Conservation (phyloP, 2,329 filamentous ascomycete species). For the Talaromyces rugulosus region DNA sequence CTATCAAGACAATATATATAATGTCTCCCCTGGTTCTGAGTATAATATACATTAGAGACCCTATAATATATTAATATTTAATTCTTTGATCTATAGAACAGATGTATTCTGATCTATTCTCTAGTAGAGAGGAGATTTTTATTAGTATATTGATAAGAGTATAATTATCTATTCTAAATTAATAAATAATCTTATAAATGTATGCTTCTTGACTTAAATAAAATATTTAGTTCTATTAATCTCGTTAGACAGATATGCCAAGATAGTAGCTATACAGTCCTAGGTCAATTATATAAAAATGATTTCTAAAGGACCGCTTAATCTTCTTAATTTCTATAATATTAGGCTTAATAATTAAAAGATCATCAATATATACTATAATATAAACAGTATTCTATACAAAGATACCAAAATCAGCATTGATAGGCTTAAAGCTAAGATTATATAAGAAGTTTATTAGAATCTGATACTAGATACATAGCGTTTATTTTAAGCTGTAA, state of each 20-base stretch:
- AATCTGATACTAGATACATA: background rate
- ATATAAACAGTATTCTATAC: background rate
- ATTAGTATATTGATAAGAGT: too few relatives aligned
- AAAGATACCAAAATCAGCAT: background rate
- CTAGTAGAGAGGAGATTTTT: background rate
- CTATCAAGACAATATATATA: background rate
- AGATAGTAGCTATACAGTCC: background rate
- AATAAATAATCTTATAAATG: background rate
- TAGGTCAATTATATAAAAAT: background rate
- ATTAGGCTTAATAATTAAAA: background rate
- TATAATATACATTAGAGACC: background rate
- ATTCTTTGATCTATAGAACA: background rate
- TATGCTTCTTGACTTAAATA: background rate
- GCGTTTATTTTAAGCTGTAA: background rate
- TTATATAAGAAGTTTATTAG: background rate
- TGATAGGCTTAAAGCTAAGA: background rate
- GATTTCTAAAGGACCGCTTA: background rate
- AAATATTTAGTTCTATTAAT: background rate
- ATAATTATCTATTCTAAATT: too few relatives aligned
- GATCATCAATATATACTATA: background rate
- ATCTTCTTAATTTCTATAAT: background rate
- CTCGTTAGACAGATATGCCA: background rate
- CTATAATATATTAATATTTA: background rate
- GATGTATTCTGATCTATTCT: background rate
- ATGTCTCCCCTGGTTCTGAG: background rate